phyloP scores from a whole-genome alignment of 2,329 filamentous ascomycete genomes.

The Amphichorda felina region DNA sequence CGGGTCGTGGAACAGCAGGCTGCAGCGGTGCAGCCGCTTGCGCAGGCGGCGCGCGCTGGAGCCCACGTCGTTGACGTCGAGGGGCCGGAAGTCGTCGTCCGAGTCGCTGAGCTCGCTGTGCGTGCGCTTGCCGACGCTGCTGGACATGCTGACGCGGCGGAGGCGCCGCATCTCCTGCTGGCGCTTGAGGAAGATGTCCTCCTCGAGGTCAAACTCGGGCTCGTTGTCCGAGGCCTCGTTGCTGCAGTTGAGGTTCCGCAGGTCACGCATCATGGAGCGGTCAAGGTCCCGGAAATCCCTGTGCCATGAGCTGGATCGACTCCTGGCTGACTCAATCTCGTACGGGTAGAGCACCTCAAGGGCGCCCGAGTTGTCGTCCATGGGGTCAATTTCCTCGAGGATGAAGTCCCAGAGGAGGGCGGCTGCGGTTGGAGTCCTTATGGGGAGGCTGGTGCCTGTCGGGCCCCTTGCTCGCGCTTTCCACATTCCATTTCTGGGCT shows the following conservation, averaged over 20 bases:
- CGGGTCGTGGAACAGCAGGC: conserved; percentile 36
- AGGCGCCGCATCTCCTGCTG: conserved; percentile 30
- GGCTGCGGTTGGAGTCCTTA: neutral
- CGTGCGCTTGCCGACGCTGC: conserved; percentile 42
- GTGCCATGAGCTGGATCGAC: conserved; percentile 24
- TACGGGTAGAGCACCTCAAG: conserved; percentile 29
- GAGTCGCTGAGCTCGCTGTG: conserved; percentile 42
- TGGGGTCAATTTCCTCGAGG: conserved; percentile 21
- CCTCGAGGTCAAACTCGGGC: conserved; percentile 23
- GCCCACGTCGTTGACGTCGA: conserved; percentile 29
- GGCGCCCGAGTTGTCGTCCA: conserved; percentile 29
- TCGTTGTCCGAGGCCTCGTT: conserved; percentile 19
- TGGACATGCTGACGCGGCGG: conserved; percentile 36
- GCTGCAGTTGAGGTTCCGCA: conserved; percentile 33
- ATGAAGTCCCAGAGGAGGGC: conserved; percentile 2
- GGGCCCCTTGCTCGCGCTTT: neutral
- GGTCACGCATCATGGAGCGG: conserved; percentile 28
- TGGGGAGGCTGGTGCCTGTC: neutral
- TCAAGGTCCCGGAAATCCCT: conserved; percentile 23
- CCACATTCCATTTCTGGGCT: neutral
- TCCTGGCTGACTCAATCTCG: conserved; percentile 33
- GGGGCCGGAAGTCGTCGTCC: conserved; percentile 25
- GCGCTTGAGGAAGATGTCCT: conserved; percentile 25
- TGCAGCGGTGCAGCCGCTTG: conserved; percentile 32
- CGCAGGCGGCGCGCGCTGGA: conserved; percentile 35